Evolutionary conservation across 495 filamentous ascomycete genomes (phyloP).

Genomic region (Penicillium goetzii): DNA sequence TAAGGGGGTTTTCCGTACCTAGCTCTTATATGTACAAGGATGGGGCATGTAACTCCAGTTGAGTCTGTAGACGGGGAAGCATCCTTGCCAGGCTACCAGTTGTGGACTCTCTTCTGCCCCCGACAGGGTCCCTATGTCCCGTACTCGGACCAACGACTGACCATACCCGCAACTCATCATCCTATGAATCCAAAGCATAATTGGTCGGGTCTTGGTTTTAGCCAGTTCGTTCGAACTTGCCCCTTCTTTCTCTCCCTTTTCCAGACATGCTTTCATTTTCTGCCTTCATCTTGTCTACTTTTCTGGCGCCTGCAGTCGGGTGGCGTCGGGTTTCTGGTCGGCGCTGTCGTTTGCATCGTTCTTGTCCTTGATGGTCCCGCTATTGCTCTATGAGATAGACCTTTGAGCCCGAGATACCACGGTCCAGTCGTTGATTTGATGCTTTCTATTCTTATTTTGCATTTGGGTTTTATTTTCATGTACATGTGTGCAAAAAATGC

Average conservation of each 20-base stretch:
- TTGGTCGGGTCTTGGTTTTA: too few species aligned
- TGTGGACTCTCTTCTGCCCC: too few species aligned
- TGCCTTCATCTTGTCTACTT: conserved; percentile 21
- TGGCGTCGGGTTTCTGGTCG: conserved; percentile 46
- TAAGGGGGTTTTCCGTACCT: too few species aligned
- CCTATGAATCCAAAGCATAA: too few species aligned
- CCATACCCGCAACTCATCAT: too few species aligned
- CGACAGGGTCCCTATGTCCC: too few species aligned
- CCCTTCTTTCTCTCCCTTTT: conserved; percentile 19
- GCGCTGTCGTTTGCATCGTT: conserved; percentile 47
- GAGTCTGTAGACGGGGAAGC: too few species aligned
- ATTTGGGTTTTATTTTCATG: conserved; percentile 19
- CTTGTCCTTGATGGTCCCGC: conserved; percentile 31
- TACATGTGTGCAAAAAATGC: conserved; percentile 27
- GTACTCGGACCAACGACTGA: too few species aligned
- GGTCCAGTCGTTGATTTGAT: conserved; percentile 39
- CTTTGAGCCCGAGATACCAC: conserved; percentile 54
- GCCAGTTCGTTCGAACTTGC: too few species aligned
- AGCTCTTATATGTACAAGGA: too few species aligned
- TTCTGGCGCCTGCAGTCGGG: conserved; percentile 33
- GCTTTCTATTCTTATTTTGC: conserved; percentile 13
- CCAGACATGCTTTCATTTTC: conserved; percentile 21
- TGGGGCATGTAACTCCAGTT: too few species aligned
- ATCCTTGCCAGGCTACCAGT: too few species aligned
- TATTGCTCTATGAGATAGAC: conserved; percentile 51